These are phyloP conservation scores for Trichoderma hamatum DNA, from an alignment of 2,329 filamentous ascomycete genomes.

Conservation along the genomic window DNA sequence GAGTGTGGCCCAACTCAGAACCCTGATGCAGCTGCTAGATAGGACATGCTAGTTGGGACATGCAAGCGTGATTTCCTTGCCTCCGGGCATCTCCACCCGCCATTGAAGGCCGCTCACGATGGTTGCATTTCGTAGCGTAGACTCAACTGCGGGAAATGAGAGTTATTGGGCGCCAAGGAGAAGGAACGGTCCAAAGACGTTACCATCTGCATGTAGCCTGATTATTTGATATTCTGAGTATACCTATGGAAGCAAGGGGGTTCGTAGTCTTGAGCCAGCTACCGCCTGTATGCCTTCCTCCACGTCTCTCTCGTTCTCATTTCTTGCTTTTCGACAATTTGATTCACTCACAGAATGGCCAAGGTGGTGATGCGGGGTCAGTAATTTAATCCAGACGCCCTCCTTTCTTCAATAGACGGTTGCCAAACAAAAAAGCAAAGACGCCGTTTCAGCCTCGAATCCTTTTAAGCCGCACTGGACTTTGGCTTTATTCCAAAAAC, in stretches of 20 bases:
- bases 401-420: neutral
- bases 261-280: neutral
- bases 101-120: neutral
- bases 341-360: neutral
- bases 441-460: conserved; percentile 22
- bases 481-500: conserved; percentile 2
- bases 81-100: neutral
- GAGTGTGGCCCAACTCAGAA: neutral
- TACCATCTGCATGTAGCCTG: too few species aligned
- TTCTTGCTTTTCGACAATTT: neutral
- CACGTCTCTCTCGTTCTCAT: neutral
- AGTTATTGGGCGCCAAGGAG: neutral
- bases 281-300: neutral
- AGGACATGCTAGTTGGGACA: neutral
- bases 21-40: neutral
- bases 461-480: neutral
- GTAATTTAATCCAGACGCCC: neutral
- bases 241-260: neutral
- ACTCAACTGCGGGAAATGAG: neutral
- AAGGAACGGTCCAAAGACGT: neutral
- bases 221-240: too few species aligned
- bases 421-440: neutral
- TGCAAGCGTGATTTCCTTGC: neutral
- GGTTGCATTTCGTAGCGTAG: neutral
- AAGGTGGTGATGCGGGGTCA: conserved; percentile 3